Percentiles rank a stretch among this genome's conserved stretches.
Evolutionary conservation across 352 stramenopile species (phyloP).

Genomic region (Plasmopara halstedii): DNA sequence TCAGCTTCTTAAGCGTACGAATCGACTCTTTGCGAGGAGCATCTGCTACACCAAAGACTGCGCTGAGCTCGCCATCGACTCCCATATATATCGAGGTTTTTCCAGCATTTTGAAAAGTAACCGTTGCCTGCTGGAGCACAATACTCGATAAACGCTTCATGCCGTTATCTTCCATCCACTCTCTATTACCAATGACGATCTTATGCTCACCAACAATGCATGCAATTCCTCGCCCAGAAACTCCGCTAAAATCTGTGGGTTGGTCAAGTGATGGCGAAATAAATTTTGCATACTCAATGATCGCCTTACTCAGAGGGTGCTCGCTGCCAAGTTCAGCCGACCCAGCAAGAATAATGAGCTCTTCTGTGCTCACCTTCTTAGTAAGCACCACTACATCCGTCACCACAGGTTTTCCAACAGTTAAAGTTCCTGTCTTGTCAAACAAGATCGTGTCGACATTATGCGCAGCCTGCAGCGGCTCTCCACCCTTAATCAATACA

Average conservation of each 20-base stretch:
- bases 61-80: conserved; percentile 69
- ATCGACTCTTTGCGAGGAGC: conserved; percentile 88
- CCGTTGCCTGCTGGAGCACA: conserved; percentile 59
- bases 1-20: conserved; percentile 85
- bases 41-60: conserved; percentile 81
- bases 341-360: conserved; percentile 83
- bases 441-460: conserved; percentile 96
- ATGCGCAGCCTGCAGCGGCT: conserved; percentile 87
- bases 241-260: conserved; percentile 64
- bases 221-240: conserved; percentile 85
- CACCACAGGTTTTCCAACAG: conserved; percentile 85
- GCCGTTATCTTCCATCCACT: conserved; percentile 82
- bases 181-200: conserved; percentile 90
- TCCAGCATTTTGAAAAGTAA: conserved; percentile 83
- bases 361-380: conserved; percentile 70
- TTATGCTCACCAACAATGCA: conserved; percentile 59
- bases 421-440: conserved; percentile 99
- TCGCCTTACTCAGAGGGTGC: conserved; percentile 91
- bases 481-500: conserved; percentile 98
- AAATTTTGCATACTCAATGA: conserved; percentile 89
- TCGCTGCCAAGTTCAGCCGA: conserved; percentile 91
- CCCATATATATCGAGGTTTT: conserved; percentile 95
- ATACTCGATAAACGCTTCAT: conserved; percentile 67
- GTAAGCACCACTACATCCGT: conserved; percentile 78
- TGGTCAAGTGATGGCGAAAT: conserved; percentile 69